Evolutionary conservation across 2,329 filamentous ascomycete genomes (phyloP).

Genomic region (Aspergillus fructus): DNA sequence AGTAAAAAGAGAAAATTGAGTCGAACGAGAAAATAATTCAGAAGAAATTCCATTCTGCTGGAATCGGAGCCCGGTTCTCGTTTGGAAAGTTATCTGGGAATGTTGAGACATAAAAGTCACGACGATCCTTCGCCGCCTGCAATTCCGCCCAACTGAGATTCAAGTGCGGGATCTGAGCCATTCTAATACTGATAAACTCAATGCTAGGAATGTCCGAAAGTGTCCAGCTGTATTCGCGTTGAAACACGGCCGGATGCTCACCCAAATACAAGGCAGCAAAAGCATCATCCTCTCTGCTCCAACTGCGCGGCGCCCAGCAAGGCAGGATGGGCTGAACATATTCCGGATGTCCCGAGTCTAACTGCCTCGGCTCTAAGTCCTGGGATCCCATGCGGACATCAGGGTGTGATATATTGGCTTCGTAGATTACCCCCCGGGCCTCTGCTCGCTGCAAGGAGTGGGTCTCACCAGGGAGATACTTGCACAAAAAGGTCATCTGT

Average conservation of each 20-base stretch:
- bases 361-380: constrained; percentile 6
- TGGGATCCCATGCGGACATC: constrained; percentile 13
- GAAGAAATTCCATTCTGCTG: neutral
- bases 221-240: constrained; percentile 8
- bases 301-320: constrained; percentile 3
- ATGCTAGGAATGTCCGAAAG: constrained; percentile 3
- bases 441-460: constrained; percentile 16
- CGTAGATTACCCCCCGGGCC: constrained; percentile 13
- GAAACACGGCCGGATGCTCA: constrained; percentile 8
- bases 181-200: constrained; percentile 17
- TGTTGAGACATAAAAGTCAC: neutral
- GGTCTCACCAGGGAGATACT: constrained; percentile 17
- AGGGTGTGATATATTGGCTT: constrained; percentile 10
- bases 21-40: neutral
- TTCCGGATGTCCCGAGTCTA: neutral
- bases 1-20: neutral
- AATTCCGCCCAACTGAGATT: constrained; percentile 11
- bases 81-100: neutral
- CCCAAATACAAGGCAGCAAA: constrained; percentile 15
- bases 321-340: constrained; percentile 11
- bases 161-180: constrained; percentile 16
- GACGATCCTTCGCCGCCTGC: neutral
- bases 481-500: constrained; percentile 15
- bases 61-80: neutral
- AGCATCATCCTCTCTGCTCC: constrained; percentile 14